phyloP scores from a whole-genome alignment of 2,329 filamentous ascomycete species.

The Coniochaeta ligniaria region DNA sequence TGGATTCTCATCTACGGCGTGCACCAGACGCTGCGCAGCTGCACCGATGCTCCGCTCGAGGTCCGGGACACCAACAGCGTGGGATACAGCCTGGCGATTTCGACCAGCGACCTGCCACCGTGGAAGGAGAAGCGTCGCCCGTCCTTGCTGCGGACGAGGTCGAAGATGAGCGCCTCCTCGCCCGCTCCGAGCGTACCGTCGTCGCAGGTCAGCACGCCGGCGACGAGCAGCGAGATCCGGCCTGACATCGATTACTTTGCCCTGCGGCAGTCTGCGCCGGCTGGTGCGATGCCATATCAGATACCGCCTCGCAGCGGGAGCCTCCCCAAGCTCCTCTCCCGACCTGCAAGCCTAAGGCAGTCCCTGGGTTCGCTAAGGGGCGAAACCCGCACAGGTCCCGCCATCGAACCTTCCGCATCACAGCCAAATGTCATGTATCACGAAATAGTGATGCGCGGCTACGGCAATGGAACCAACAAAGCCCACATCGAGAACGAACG shows the following conservation, averaged over 20 bases:
- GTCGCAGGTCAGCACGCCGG: not conserved
- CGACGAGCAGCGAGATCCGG: constrained; percentile 31
- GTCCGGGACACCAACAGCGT: constrained; percentile 49
- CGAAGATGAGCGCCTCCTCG: not conserved
- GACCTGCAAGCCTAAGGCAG: constrained; percentile 11
- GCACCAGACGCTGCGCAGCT: constrained; percentile 63
- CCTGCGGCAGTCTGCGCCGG: constrained; percentile 14
- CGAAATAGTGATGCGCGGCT: constrained; percentile 46
- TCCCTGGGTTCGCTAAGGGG: constrained; percentile 4
- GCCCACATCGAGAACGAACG: constrained; percentile 17
- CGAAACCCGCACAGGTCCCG: not conserved
- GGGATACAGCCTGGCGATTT: constrained; percentile 48
- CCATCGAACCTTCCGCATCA: constrained; percentile 6
- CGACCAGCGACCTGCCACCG: constrained; percentile 33
- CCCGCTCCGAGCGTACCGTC: not conserved
- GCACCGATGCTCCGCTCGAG: constrained; percentile 53
- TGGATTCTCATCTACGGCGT: constrained; percentile 72
- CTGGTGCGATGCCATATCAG: not conserved
- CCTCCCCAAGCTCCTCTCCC: constrained; percentile 22
- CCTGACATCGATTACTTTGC: constrained; percentile 51
- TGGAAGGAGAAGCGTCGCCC: constrained; percentile 30
- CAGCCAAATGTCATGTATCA: constrained; percentile 25
- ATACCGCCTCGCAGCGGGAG: constrained; percentile 16
- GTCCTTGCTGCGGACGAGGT: not conserved
- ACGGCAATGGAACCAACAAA: constrained; percentile 44